Evolutionary conservation across 768 basidiomycete genomes (phyloP).

Genomic region (Tylopilus balloui): DNA sequence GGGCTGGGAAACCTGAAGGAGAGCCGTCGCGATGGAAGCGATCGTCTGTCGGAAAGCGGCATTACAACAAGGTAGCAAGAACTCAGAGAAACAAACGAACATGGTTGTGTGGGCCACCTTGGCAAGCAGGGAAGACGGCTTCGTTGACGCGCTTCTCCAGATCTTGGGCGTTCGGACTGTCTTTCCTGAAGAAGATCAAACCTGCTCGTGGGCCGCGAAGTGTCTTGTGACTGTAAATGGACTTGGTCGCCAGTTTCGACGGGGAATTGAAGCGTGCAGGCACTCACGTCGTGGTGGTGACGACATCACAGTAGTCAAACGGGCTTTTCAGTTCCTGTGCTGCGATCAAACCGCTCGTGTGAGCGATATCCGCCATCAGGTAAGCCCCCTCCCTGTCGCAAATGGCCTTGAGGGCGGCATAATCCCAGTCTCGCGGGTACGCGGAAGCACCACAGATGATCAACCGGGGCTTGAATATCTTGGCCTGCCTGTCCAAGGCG

Average conservation of each 20-base stretch:
- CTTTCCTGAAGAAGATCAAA: conserved; percentile 97
- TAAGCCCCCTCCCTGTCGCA: conserved; percentile 87
- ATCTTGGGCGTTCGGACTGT: conserved; percentile 73
- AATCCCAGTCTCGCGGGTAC: conserved; percentile 99
- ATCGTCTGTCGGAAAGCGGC: conserved; percentile 61
- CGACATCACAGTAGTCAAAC: conserved; percentile 95
- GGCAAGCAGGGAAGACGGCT: conserved; percentile 99
- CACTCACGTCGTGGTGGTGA: conserved; percentile 91
- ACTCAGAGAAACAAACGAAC: conserved; percentile 37
- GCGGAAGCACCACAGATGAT: conserved; percentile 98
- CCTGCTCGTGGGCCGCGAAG: conserved; percentile 97
- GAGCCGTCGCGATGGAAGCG: conserved; percentile 88
- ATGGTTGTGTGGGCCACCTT: conserved; percentile 99
- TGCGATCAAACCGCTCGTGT: conserved; percentile 93
- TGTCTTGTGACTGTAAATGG: conserved; percentile 77
- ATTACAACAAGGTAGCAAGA: neutral
- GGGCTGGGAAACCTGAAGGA: conserved; percentile 87
- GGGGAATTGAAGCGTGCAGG: neutral
- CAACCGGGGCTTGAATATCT: conserved; percentile 91
- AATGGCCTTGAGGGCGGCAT: conserved; percentile 71
- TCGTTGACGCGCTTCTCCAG: conserved; percentile 97
- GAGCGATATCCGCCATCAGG: conserved; percentile 96
- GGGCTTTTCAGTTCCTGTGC: conserved; percentile 87
- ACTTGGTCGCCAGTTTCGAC: neutral
- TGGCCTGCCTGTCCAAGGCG: conserved; percentile 75